These are phyloP conservation scores for Paramecium octaurelia DNA, from an alignment of 73 alveolate species.

Conservation along the genomic window DNA sequence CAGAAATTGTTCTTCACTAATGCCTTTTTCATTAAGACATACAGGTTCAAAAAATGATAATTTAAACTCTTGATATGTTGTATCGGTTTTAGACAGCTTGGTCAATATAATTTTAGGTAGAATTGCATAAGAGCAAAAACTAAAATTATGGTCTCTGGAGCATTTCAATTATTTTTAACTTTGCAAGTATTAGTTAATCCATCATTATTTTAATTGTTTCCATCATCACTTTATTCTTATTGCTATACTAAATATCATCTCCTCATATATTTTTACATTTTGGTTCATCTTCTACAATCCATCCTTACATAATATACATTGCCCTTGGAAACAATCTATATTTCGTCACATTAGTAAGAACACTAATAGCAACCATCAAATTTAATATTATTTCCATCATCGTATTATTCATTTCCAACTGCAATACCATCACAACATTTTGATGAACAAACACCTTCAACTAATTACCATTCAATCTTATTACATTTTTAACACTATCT, in stretches of 20 bases:
- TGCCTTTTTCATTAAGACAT: not conserved
- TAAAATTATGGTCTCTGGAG: not conserved
- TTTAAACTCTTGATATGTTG: not conserved
- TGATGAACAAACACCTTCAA: not conserved
- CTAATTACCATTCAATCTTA: not conserved
- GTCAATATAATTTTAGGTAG: not conserved
- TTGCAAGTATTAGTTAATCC: not conserved
- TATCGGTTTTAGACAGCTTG: not conserved
- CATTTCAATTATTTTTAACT: not conserved
- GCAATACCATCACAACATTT: not conserved
- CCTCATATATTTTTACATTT: not conserved
- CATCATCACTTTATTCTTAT: not conserved
- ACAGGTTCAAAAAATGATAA: not conserved
- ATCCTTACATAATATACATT: not conserved
- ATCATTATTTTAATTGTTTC: not conserved
- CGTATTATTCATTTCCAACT: not conserved
- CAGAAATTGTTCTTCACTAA: not conserved
- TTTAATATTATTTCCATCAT: not conserved
- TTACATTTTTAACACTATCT: not conserved
- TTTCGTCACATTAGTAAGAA: not conserved
- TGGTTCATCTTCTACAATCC: not conserved
- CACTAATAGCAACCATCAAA: not conserved
- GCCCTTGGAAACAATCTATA: not conserved
- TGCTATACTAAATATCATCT: not conserved
- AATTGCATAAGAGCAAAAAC: not conserved